phyloP scores from a whole-genome alignment of 495 filamentous ascomycete genomes.

The Mytilinidion resinicola region DNA sequence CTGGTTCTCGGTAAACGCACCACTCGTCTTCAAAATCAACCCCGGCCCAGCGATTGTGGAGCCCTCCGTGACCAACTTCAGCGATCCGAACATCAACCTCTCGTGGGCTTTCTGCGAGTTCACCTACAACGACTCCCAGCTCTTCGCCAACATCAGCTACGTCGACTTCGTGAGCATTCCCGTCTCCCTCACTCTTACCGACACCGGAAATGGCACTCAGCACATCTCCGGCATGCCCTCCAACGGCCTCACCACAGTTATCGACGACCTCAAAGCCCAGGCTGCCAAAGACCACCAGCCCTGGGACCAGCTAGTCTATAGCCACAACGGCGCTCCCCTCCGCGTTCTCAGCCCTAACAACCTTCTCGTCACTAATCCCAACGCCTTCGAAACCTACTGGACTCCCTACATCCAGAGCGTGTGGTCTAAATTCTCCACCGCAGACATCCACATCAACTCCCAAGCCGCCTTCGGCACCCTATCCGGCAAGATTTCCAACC shows the following conservation, averaged over 20 bases:
- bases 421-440: conserved; percentile 52
- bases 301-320: conserved; percentile 60
- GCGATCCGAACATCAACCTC: conserved; percentile 59
- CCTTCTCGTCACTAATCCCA: conserved; percentile 49
- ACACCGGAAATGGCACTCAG: conserved; percentile 46
- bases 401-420: conserved; percentile 56
- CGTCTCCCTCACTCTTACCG: conserved; percentile 55
- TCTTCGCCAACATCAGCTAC: conserved; percentile 69
- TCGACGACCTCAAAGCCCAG: conserved; percentile 48
- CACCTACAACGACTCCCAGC: conserved; percentile 59
- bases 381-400: conserved; percentile 58
- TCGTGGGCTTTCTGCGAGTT: conserved; percentile 69
- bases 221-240: conserved; percentile 53
- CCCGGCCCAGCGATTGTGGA: conserved; percentile 65
- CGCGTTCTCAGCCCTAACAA: conserved; percentile 63
- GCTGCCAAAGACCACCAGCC: conserved; percentile 48
- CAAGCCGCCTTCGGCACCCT: conserved; percentile 50
- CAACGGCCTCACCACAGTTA: conserved; percentile 52
- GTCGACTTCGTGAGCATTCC: conserved; percentile 69
- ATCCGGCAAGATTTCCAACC: conserved; percentile 46
- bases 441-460: conserved; percentile 53
- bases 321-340: conserved; percentile 45
- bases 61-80: conserved; percentile 58
- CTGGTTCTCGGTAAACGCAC: conserved; percentile 58
- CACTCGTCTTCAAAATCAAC: conserved; percentile 64